phyloP scores from a whole-genome alignment of 768 basidiomycete genomes.

The Agaricus subrufescens region DNA sequence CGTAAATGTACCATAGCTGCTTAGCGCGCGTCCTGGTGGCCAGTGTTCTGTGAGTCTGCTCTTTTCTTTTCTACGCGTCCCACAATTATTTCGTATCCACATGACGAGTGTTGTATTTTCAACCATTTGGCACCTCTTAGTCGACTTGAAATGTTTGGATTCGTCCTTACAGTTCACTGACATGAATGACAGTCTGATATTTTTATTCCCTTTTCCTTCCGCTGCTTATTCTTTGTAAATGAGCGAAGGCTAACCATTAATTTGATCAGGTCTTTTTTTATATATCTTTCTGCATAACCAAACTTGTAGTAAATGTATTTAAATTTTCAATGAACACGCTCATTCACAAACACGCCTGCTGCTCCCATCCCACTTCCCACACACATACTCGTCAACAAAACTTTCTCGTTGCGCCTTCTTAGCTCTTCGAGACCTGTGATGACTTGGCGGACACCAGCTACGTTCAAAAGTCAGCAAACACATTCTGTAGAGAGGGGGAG shows the following conservation, averaged over 20 bases:
- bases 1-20: neutral
- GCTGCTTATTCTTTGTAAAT: neutral
- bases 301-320: neutral
- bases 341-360: conserved; percentile 76
- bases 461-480: conserved; percentile 10
- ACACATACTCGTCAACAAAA: conserved; percentile 78
- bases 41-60: conserved; percentile 20
- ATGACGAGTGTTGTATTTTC: conserved; percentile 79
- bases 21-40: neutral
- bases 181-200: conserved; percentile 83
- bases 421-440: conserved; percentile 86
- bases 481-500: neutral
- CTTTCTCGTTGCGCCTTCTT: conserved; percentile 56
- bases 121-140: conserved; percentile 90
- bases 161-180: conserved; percentile 56
- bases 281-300: neutral
- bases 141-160: conserved; percentile 50
- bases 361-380: conserved; percentile 90
- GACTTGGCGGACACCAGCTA: conserved; percentile 83
- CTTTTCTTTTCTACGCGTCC: conserved; percentile 4
- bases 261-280: neutral
- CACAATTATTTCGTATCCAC: conserved; percentile 8
- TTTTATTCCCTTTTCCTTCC: conserved; percentile 10
- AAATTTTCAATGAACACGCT: conserved; percentile 27
- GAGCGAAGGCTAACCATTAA: conserved; percentile 2